Base-by-base conservation (phyloP, 768 basidiomycete species). In the Xerocomellus chrysenteron region DNA sequence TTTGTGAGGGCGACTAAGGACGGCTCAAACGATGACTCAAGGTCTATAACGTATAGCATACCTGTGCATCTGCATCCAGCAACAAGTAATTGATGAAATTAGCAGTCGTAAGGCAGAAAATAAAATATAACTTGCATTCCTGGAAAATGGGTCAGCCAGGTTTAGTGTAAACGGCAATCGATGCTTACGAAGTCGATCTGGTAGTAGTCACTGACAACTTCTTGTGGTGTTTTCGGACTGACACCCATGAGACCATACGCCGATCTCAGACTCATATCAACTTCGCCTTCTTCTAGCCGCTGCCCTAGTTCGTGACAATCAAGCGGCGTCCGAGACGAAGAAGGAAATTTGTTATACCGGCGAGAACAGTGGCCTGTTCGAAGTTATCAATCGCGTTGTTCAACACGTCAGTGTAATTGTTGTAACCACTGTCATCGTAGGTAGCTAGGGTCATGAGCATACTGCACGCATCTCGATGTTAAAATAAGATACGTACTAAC, bases 1-100 rank as follows among this genome's bases (percentile, higher is more conserved):
- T 82, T 65, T 85, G 78, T 33, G 85, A 84, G 2, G 86, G 86
- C 4, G 82, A 76, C 63, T 87, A 39, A 77, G 62, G 77, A 77
- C 54, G 75, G 76, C 55, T 78, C 56, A 55, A 13, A 47, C 10
- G 5, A 14, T 19, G 17, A 0, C 36, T 11, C 30, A 28, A 43
- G 2, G 3, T 28, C 13, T 14, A 32, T 4, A 45, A 5, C 8
- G 4, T 4, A 37, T 19, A 8, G 11, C 65, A n/a, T 53, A 68
- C 71, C 69, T 71, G 69, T 11, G 69, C 69, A 48, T 50, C 70
- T 70, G 50, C 13, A 55, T 37, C 21, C 14, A 35, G 35, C 1
- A 16, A 13, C 16, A 19, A 28, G 14, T 9, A 24, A 46, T 24
- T 5, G 17, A 35, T 28, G 21, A 32, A 30, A 47, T 70, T 21